Base-by-base conservation (phyloP, 805 yeast species). In the Starmerella ratchasimensis region DNA sequence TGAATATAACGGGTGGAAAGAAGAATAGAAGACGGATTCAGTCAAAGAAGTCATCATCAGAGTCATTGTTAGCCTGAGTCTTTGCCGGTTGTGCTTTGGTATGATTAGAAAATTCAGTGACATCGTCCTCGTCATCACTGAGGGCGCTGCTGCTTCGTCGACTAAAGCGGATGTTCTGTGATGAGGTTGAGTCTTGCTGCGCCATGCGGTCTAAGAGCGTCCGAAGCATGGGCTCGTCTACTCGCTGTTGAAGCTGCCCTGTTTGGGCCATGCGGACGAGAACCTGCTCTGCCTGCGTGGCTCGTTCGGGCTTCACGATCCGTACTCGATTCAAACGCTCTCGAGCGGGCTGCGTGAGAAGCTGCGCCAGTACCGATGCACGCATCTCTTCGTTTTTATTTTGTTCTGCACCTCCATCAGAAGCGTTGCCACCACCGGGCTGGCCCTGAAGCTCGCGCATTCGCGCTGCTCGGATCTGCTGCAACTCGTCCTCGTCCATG, bases 391-490 rank as follows among this genome's bases (percentile, higher is more conserved):
- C 67, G 34, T 58, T 26, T 10, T 32, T 20, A 23, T 39, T 31
- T 11, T 25, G 13, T 4, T 13, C 28, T 13, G 32, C 29, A 6
- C 25, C 39, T 21, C 21, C 34, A 19, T 23, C 27, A n/a, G 16
- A 28, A 3, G 30, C 40, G 21, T 34, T 36, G 48, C 38, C 52
- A 55, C 44, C 69, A 65, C 56, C 35, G 14, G 28, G 19, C 33
- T 31, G 23, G 20, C 27, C 13, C 18, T 80, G 93, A 44, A 88
- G 63, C 58, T 88, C 94, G 18, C 78, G 76, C 49, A 88, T 60
- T 48, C 97, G 71, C n/a, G 96, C 96, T 31, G 82, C 83, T 50
- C 97, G 72, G 46, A 88, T 80, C 23, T 95, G 95, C 49, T 77
- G 74, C 42, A 88, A 64, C 58, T 88, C 98, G 55, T 83, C 88